Base-by-base conservation (phyloP, 257 asterid genomes). In the Jaltomata sinuosa region DNA sequence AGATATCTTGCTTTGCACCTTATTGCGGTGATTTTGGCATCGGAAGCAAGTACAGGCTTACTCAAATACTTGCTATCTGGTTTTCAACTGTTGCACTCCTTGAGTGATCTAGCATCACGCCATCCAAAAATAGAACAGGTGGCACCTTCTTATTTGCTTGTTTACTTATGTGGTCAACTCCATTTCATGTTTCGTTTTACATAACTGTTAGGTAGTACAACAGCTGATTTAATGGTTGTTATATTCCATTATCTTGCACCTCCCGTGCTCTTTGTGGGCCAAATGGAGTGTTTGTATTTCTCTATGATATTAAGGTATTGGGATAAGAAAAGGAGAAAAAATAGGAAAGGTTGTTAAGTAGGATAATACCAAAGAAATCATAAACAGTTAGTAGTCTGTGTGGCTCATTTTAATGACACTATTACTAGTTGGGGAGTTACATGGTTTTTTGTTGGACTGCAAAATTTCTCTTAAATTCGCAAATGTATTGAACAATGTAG, bases 11-110 rank as follows among this genome's bases (percentile, higher is more conserved):
- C 98, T 62, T 91, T 94, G 85, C 99, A 97, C 93, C 97, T 97
- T 65, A 92, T 95, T 85, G 90, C 99, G 64, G 97, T 91, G 91
- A 87, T 93, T 80, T 91, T 92, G 93, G 94, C 91, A 79, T 93
- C 97, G 91, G 93, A 91, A 87, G 89, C 93, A 84, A 96, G 94
- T 86, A 88, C 89, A 87, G 84, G 91, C 83, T 89, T 93, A 14
- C 92, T 95, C 91, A 90, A 89, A 87, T 95, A 97, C 89, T 89
- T 97, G 95, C 87, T 97, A 81, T 94, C 96, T 89, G 99, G 99
- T 81, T 85, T 95, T 88, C 97, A 92, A 83, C 87, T 97, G 87
- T 87, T 97, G 89, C 97, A 97, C 85, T 91, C 97, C 83, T 87
- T 97, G 88, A 93, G 95, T 86, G 98, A 93, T 89, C 92, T 97